A percentile compares a stretch with the other conserved stretches of the same genome.
These are phyloP conservation scores for Pseudoneurospora amorphoporcata DNA, from an alignment of 495 filamentous ascomycete genomes.

Conservation along the genomic window DNA sequence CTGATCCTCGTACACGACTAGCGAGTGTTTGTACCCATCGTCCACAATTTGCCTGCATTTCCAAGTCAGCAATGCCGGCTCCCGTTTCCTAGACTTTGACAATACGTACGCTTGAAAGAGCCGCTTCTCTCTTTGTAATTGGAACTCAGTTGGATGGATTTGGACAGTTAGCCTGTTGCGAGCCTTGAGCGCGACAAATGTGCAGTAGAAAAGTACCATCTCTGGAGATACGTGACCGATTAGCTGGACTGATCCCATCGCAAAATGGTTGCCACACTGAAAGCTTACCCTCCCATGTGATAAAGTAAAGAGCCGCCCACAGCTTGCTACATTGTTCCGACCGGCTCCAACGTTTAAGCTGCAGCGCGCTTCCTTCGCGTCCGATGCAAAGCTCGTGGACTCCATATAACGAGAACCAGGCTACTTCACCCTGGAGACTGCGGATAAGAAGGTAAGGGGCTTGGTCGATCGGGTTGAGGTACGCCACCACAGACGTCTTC, in stretches of 20 bases:
- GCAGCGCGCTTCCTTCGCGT: slow-evolving; percentile 35
- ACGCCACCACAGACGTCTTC: slow-evolving; percentile 38
- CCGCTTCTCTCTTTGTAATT: slow-evolving; percentile 51
- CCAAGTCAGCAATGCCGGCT: background rate
- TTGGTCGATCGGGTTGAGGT: slow-evolving; percentile 29
- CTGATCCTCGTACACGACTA: slow-evolving; percentile 61
- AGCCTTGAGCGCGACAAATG: slow-evolving; percentile 63
- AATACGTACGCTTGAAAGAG: slow-evolving; percentile 57
- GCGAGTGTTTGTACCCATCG: slow-evolving; percentile 55
- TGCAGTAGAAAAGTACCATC: slow-evolving; percentile 72
- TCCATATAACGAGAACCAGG: slow-evolving; percentile 37
- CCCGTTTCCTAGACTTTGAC: slow-evolving; percentile 5
- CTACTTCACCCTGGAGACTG: slow-evolving; percentile 25
- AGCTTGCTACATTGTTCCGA: slow-evolving; percentile 32
- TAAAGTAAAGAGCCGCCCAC: slow-evolving; percentile 42
- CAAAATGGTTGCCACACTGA: background rate
- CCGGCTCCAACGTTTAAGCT: slow-evolving; percentile 39
- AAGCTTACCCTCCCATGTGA: slow-evolving; percentile 45
- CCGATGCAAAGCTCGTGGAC: slow-evolving; percentile 41
- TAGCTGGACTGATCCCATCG: slow-evolving; percentile 1
- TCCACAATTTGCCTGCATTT: slow-evolving; percentile 59
- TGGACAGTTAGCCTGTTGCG: slow-evolving; percentile 48
- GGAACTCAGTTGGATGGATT: slow-evolving; percentile 46
- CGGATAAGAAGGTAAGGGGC: slow-evolving; percentile 34
- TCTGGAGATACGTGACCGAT: slow-evolving; percentile 17